Evolutionary conservation across 805 yeast species (phyloP).

Genomic region (Blastobotrys muscicola): DNA sequence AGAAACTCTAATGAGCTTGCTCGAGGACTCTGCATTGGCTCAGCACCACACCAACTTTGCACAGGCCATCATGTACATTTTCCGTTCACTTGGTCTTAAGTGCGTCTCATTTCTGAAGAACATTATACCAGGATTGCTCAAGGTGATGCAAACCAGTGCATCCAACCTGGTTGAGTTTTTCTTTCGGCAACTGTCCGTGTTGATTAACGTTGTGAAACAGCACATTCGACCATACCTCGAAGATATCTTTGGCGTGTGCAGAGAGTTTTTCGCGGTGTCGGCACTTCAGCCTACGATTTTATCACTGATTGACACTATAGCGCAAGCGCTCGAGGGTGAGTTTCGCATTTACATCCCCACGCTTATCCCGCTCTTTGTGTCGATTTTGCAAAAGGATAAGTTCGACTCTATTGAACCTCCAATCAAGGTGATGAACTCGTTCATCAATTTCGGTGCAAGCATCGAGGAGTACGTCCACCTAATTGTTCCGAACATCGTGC

Average conservation of each 20-base stretch:
- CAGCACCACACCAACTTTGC: slow-evolving; percentile 84
- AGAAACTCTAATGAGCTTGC: slow-evolving; percentile 67
- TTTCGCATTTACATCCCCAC: slow-evolving; percentile 76
- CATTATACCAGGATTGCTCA: slow-evolving; percentile 77
- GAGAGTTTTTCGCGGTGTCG: slow-evolving; percentile 57
- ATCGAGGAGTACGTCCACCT: slow-evolving; percentile 84
- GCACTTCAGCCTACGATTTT: slow-evolving; percentile 71
- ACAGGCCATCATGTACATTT: slow-evolving; percentile 85
- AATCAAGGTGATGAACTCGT: slow-evolving; percentile 65
- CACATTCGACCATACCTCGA: slow-evolving; percentile 78
- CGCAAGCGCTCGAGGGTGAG: slow-evolving; percentile 83
- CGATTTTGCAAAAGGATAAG: slow-evolving; percentile 59
- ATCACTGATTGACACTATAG: slow-evolving; percentile 70
- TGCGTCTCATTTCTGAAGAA: slow-evolving; percentile 86
- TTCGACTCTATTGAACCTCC: slow-evolving; percentile 50
- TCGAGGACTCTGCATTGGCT: slow-evolving; percentile 76
- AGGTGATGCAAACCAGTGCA: slow-evolving; percentile 68
- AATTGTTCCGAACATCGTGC: slow-evolving; percentile 73
- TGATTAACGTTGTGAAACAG: slow-evolving; percentile 75
- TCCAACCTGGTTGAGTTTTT: slow-evolving; percentile 77
- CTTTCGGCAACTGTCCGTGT: slow-evolving; percentile 76
- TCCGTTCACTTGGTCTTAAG: slow-evolving; percentile 77
- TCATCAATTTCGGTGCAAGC: slow-evolving; percentile 79
- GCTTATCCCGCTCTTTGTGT: slow-evolving; percentile 64
- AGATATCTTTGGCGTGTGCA: slow-evolving; percentile 64